phyloP scores from a whole-genome alignment of 768 basidiomycete genomes.

The Agaricus sinodeliciosus region DNA sequence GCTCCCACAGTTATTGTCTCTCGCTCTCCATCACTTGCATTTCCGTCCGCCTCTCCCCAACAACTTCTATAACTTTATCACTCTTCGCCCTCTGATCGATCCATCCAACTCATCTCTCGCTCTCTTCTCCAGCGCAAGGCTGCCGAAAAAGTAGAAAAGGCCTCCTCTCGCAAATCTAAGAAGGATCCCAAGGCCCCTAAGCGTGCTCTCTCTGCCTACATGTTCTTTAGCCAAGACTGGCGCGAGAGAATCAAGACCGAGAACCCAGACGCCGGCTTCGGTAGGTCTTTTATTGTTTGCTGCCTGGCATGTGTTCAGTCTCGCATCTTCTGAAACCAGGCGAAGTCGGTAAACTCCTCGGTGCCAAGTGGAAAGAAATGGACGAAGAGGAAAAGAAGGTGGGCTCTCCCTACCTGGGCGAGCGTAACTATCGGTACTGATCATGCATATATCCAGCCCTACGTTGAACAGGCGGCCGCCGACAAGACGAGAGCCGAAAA shows the following conservation, averaged over 20 bases:
- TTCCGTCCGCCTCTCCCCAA: neutral
- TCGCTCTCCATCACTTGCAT: neutral
- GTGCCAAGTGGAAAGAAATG: slow-evolving; percentile 96
- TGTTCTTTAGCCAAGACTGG: slow-evolving; percentile 98
- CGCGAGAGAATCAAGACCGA: slow-evolving; percentile 92
- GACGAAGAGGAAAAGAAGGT: slow-evolving; percentile 90
- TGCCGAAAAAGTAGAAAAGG: slow-evolving; percentile 64
- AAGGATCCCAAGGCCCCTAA: slow-evolving; percentile 87
- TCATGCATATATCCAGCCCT: slow-evolving; percentile 50
- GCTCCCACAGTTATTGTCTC: too few species aligned
- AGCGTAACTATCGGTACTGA: slow-evolving; percentile 6
- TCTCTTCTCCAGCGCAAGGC: slow-evolving; percentile 55
- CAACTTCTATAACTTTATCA: neutral
- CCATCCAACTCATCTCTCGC: slow-evolving; percentile 8
- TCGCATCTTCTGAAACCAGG: slow-evolving; percentile 32
- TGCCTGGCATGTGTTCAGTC: slow-evolving; percentile 6
- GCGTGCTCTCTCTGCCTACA: slow-evolving; percentile 92
- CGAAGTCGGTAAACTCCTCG: slow-evolving; percentile 91
- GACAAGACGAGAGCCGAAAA: slow-evolving; percentile 87
- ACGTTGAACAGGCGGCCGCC: slow-evolving; percentile 75
- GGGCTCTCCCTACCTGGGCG: slow-evolving; percentile 12
- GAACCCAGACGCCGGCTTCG: slow-evolving; percentile 93
- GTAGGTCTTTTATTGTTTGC: slow-evolving; percentile 32
- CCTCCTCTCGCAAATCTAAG: slow-evolving; percentile 43
- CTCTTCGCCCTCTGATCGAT: slow-evolving; percentile 5